A percentile compares a stretch with the other conserved stretches of the same genome.
These are phyloP conservation scores for Radiomyces spectabilis DNA, from an alignment of 192 early-diverging fungal genomes.

Conservation along the genomic window DNA sequence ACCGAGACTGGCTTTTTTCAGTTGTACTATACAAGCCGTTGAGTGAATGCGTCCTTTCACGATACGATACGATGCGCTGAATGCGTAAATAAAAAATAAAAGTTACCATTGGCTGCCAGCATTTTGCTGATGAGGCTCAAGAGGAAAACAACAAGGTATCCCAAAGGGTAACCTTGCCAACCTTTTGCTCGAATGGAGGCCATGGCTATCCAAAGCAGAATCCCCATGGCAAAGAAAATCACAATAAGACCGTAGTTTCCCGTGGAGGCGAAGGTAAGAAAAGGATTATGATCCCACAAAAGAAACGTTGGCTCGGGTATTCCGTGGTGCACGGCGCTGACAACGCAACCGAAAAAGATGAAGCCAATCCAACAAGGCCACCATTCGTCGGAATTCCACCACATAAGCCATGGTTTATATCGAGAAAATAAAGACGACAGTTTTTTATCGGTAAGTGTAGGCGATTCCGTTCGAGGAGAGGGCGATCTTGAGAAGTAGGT, in stretches of 20 bases:
- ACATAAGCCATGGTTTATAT: slow-evolving; percentile 33
- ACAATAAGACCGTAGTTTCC: slow-evolving; percentile 35
- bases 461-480: too few species aligned
- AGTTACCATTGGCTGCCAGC: slow-evolving; percentile 36
- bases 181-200: slow-evolving; percentile 17
- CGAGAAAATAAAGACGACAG: too few species aligned
- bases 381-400: slow-evolving; percentile 52
- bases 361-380: slow-evolving; percentile 51
- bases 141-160: slow-evolving; percentile 36
- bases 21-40: slow-evolving; percentile 13
- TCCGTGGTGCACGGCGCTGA: slow-evolving; percentile 27
- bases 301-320: slow-evolving; percentile 37
- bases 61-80: too few species aligned
- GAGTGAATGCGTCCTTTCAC: too few species aligned
- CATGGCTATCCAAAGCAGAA: slow-evolving; percentile 34
- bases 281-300: slow-evolving; percentile 36
- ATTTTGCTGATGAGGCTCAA: slow-evolving; percentile 39
- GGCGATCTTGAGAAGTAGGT: too few species aligned
- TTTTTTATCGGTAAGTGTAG: too few species aligned
- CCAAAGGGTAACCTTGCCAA: slow-evolving; percentile 32
- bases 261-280: slow-evolving; percentile 25
- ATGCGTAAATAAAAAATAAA: slow-evolving; percentile 5
- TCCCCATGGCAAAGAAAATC: slow-evolving; percentile 35
- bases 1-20: slow-evolving; percentile 38
- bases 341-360: slow-evolving; percentile 37